Conservation (phyloP, 2,329 filamentous ascomycete genomes). For the Camillea tinctor region DNA sequence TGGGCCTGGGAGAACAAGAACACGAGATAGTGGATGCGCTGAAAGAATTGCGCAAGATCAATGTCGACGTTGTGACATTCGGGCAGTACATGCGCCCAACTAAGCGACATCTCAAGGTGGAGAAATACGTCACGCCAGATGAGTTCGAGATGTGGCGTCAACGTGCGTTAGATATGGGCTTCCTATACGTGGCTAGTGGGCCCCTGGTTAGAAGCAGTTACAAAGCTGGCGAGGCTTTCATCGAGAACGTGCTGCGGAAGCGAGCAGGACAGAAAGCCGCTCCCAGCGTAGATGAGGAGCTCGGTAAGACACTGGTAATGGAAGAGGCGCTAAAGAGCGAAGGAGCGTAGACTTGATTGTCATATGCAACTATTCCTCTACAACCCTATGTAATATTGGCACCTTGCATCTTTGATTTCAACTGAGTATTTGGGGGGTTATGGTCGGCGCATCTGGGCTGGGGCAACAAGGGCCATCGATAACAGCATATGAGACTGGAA, state of each 20-base stretch:
- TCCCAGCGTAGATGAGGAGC: constrained; percentile 13
- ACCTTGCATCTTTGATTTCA: constrained; percentile 10
- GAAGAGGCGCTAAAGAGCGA: constrained; percentile 21
- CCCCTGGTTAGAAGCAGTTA: constrained; percentile 93
- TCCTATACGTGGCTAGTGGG: constrained; percentile 93
- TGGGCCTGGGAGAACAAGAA: constrained; percentile 90
- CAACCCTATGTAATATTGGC: constrained; percentile 6
- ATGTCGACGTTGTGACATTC: constrained; percentile 95
- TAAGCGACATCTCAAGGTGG: constrained; percentile 95
- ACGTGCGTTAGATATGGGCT: constrained; percentile 89
- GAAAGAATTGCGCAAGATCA: constrained; percentile 71
- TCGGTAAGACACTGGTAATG: constrained; percentile 22
- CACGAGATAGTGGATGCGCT: constrained; percentile 79
- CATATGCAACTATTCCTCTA: neutral
- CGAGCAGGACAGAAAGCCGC: constrained; percentile 49
- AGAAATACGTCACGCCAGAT: constrained; percentile 89
- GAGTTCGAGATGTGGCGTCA: constrained; percentile 90
- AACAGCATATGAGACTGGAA: constrained; percentile 7
- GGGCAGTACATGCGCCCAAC: constrained; percentile 99
- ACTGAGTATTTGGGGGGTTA: constrained; percentile 2
- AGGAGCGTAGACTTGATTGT: constrained; percentile 1
- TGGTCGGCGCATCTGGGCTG: constrained; percentile 17
- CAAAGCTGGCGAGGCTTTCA: constrained; percentile 97
- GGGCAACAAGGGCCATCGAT: neutral
- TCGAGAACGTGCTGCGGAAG: constrained; percentile 96